Conservation (phyloP, 73 alveolate genomes). For the Diophrys appendiculata region DNA sequence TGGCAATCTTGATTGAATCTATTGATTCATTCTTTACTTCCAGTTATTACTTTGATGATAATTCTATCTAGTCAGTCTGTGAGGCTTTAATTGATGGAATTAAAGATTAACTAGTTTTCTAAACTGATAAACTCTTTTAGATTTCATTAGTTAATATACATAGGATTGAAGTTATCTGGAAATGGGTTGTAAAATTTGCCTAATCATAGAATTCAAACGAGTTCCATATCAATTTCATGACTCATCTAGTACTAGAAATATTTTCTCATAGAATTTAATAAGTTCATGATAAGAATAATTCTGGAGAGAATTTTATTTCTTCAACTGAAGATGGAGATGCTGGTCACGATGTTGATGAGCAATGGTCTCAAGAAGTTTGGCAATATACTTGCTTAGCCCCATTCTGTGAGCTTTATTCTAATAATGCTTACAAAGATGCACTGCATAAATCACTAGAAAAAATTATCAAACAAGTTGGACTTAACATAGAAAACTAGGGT, state of each 20-base stretch:
- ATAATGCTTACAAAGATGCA: constrained; percentile 3
- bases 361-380: constrained; percentile 48
- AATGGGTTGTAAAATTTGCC: constrained; percentile 22
- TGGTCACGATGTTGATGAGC: constrained; percentile 37
- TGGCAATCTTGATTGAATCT: not conserved
- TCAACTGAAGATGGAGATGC: not conserved
- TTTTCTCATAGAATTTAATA: constrained; percentile 8
- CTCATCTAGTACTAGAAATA: not conserved
- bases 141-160: constrained; percentile 70
- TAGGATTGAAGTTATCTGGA: constrained; percentile 77
- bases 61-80: not conserved
- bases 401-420: constrained; percentile 33
- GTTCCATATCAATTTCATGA: too few relatives aligned
- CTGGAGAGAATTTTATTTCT: not conserved
- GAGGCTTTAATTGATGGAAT: not conserved
- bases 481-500: constrained; percentile 32
- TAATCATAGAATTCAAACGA: not conserved
- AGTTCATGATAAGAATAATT: not conserved
- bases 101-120: not conserved
- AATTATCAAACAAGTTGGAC: constrained; percentile 31
- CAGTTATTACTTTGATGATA: not conserved
- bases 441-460: constrained; percentile 38
- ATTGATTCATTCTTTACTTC: not conserved
- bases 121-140: constrained; percentile 21
- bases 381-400: constrained; percentile 35